These are phyloP conservation scores for Xylaria bambusicola DNA, from an alignment of 495 filamentous ascomycete genomes.

Conservation along the genomic window DNA sequence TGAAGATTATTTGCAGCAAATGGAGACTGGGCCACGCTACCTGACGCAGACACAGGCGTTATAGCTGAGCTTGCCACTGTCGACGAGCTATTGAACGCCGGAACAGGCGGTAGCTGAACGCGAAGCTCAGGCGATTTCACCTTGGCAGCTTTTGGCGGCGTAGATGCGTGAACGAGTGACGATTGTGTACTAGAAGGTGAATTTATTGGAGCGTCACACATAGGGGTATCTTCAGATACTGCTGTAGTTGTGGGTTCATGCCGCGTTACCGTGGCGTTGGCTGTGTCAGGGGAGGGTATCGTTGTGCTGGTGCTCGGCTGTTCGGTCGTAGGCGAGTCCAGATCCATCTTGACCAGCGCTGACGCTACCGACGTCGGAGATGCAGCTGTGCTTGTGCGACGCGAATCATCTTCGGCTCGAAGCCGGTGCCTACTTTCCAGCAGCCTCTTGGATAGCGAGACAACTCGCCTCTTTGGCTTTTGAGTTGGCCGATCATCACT, in stretches of 20 bases:
- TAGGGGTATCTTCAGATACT: constrained; percentile 22
- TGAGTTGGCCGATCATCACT: constrained; percentile 26
- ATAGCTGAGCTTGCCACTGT: constrained; percentile 34
- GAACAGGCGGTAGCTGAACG: constrained; percentile 53
- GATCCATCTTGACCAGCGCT: constrained; percentile 35
- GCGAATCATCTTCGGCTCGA: constrained; percentile 39
- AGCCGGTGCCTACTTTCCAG: constrained; percentile 47
- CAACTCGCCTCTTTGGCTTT: constrained; percentile 42
- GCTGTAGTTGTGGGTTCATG: constrained; percentile 7
- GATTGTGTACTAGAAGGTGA: constrained; percentile 25
- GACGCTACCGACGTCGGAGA: constrained; percentile 24
- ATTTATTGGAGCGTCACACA: constrained; percentile 25
- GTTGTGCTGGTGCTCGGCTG: constrained; percentile 5
- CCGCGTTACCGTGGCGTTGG: constrained; percentile 9
- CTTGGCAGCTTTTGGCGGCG: constrained; percentile 28
- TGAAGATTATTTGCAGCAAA: constrained; percentile 40
- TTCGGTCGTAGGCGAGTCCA: constrained; percentile 32
- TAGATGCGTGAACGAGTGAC: background rate
- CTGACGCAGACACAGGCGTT: constrained; percentile 47
- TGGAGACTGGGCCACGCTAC: constrained; percentile 55
- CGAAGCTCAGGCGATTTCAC: constrained; percentile 48
- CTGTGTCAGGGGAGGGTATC: constrained; percentile 27
- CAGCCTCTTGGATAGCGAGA: constrained; percentile 50
- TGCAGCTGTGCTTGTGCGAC: constrained; percentile 21
- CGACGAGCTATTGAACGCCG: constrained; percentile 37